A percentile compares a stretch with the other conserved stretches of the same genome.
phyloP scores from a whole-genome alignment of 306 rosid genomes.

The Senna tora region DNA sequence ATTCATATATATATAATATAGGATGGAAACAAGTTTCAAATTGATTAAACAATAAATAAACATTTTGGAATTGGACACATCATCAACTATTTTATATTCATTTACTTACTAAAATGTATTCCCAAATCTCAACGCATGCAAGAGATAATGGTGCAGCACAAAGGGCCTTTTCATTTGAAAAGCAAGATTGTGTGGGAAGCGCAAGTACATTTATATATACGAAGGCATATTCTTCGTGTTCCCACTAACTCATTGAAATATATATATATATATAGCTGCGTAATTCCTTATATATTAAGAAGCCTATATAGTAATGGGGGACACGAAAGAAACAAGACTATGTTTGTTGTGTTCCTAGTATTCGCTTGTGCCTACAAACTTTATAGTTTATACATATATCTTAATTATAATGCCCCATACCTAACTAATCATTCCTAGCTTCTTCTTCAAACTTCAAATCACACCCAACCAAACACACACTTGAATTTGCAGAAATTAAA shows the following conservation, averaged over 20 bases:
- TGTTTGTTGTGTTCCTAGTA: background rate
- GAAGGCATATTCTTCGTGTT: slow-evolving; percentile 34
- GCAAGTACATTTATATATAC: slow-evolving; percentile 13
- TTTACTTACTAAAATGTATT: no score
- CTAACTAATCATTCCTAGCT: slow-evolving; percentile 16
- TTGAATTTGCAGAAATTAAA: no score
- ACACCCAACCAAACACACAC: background rate
- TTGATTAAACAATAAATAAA: no score
- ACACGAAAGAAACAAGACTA: slow-evolving; percentile 10
- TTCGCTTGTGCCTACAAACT: background rate
- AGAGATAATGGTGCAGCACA: slow-evolving; percentile 10
- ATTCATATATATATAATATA: no score
- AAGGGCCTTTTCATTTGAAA: slow-evolving; percentile 22
- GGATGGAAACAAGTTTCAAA: no score
- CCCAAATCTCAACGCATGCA: no score
- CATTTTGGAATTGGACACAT: no score
- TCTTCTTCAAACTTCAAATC: slow-evolving; percentile 22
- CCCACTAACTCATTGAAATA: no score
- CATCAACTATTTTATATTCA: no score
- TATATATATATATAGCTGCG: no score
- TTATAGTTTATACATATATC: background rate
- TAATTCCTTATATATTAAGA: background rate
- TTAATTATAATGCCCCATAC: background rate
- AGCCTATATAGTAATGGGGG: background rate
- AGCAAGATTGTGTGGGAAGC: slow-evolving; percentile 7